Base-by-base conservation (phyloP, 768 basidiomycete species). In the Macrolepiota albuminosa region DNA sequence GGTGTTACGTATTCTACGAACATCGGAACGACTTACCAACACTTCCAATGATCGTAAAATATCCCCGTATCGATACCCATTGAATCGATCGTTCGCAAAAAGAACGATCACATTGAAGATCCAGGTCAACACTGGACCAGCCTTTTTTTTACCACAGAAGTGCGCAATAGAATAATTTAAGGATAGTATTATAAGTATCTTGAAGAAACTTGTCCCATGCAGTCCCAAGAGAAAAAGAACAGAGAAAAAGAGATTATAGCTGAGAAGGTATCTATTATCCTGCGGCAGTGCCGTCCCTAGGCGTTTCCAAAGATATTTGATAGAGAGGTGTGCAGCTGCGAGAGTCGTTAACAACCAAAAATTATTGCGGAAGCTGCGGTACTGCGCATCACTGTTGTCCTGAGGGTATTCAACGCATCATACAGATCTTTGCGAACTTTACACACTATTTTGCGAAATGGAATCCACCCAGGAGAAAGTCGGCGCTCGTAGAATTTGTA, bases 381-480 rank as follows among this genome's bases (percentile, higher is more conserved):
- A 98, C 76, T 98, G 97, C 0, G 80, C 76, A 67, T 98, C 97
- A 63, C 91, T 93, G 68, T 89, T 91, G 72, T 99, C 97, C 96
- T 98, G 63, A 10, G 39, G 51, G 40, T 45, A 36, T 29, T 52
- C 59, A 65, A 63, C 37, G n/a, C 26, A 21, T 40, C 37, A 61
- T 55, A n/a, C 10, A 42, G 40, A 60, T 40, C 34, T 14, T 26
- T n/a, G 54, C 57, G 57, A 45, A 50, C 50, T 47, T 42, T 54
- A 52, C 90, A 74, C 67, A 96, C 95, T 13, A 95, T 81, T 69
- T 78, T 71, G 34, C 92, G 85, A 42, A 87, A 89, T 63, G 87
- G 84, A 21, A 98, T 71, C 95, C 95, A 98, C 0, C 95, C 93
- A 0, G 72, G 63, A 0, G 83, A 84, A 3, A 98, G 74, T 60